Evolutionary conservation across 139 green algal species (phyloP).

Genomic region (Limnomonas spitsbergensis): DNA sequence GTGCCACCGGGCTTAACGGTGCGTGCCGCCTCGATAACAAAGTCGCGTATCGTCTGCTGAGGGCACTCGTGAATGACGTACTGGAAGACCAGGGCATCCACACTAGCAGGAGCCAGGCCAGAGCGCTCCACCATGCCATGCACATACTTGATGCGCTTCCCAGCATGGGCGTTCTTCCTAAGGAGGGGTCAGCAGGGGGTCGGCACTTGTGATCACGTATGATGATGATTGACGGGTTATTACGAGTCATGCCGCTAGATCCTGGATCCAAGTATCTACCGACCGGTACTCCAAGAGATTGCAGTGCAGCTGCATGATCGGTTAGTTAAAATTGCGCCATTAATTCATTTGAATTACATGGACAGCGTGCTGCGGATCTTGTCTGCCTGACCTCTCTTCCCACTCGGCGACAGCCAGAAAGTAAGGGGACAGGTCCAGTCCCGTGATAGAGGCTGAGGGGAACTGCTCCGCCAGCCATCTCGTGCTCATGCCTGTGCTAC

Average conservation of each 20-base stretch:
- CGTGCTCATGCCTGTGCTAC: slow-evolving; percentile 76
- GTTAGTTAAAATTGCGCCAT: too few relatives aligned
- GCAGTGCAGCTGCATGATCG: too few relatives aligned
- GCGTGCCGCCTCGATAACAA: slow-evolving; percentile 62
- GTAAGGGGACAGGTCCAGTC: slow-evolving; percentile 81
- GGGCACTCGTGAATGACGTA: slow-evolving; percentile 83
- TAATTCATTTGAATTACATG: too few relatives aligned
- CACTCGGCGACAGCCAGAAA: slow-evolving; percentile 85
- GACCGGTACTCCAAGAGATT: too few relatives aligned
- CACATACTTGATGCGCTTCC: slow-evolving; percentile 70
- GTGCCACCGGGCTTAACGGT: slow-evolving; percentile 71
- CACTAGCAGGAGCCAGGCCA: slow-evolving; percentile 48
- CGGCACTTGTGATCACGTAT: neutral
- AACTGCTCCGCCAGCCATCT: slow-evolving; percentile 53
- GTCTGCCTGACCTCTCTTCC: slow-evolving; percentile 41
- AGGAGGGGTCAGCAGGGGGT: neutral
- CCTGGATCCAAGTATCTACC: too few relatives aligned
- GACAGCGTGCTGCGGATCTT: too few relatives aligned
- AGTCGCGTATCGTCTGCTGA: slow-evolving; percentile 34
- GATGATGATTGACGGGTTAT: neutral
- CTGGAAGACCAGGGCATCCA: slow-evolving; percentile 69
- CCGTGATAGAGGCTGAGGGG: slow-evolving; percentile 41
- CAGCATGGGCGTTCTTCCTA: slow-evolving; percentile 6
- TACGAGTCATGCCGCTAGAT: neutral
- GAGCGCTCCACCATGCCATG: slow-evolving; percentile 66